Percentiles rank a stretch among this genome's conserved stretches.
phyloP scores from a whole-genome alignment of 2,329 filamentous ascomycete species.

The Exophiala sp. region DNA sequence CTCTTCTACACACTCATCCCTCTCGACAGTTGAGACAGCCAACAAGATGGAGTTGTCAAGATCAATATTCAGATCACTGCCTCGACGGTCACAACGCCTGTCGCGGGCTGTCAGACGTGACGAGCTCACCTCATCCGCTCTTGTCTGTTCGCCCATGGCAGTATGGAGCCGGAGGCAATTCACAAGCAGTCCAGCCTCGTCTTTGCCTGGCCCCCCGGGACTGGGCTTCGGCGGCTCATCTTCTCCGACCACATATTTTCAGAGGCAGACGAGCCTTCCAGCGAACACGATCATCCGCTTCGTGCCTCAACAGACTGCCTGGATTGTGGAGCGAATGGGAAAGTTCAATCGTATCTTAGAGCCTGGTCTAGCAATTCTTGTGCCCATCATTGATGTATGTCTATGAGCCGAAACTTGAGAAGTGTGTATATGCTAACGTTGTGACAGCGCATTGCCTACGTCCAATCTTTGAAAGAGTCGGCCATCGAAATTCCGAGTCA shows the following conservation, averaged over 20 bases:
- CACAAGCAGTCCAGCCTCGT: constrained; percentile 13
- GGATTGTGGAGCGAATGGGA: constrained; percentile 99
- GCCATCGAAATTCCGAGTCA: constrained; percentile 97
- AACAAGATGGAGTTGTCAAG: constrained; percentile 15
- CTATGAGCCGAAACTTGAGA: not conserved
- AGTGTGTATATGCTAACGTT: constrained; percentile 1
- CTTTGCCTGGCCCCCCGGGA: constrained; percentile 33
- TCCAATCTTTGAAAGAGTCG: constrained; percentile 93
- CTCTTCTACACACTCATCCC: too few relatives aligned
- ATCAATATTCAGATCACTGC: constrained; percentile 8
- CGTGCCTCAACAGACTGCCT: constrained; percentile 98
- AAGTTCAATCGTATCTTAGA: constrained; percentile 92
- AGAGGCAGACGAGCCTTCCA: constrained; percentile 64
- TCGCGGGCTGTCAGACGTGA: constrained; percentile 5
- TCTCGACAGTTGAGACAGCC: not conserved
- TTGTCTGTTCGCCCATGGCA: constrained; percentile 25
- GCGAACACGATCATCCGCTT: constrained; percentile 95
- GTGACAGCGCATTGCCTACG: constrained; percentile 78
- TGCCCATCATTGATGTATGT: constrained; percentile 73
- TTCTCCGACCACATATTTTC: constrained; percentile 71
- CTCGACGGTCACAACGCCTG: constrained; percentile 6
- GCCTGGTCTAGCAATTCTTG: constrained; percentile 81
- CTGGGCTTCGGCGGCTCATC: constrained; percentile 33
- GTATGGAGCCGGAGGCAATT: constrained; percentile 27
- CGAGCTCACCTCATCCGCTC: constrained; percentile 4